Evolutionary conservation across 176 grass and related monocot genomes (phyloP), one percentile per base, ranked within the genome.

Genomic region (Oryza officinalis): DNA sequence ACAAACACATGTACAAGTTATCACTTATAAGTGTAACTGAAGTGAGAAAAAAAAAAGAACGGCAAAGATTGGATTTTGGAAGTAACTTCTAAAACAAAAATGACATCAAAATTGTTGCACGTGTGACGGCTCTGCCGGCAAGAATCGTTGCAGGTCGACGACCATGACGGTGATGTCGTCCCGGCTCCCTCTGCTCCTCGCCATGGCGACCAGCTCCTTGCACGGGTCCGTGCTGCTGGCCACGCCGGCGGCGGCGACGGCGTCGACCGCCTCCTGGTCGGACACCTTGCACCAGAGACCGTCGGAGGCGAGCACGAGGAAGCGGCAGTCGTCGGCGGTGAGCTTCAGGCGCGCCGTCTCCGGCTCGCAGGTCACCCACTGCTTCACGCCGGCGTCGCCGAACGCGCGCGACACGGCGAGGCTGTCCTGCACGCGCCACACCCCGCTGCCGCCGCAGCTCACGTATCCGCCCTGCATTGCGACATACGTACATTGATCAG

Each of bases 271-370:
- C 76, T 97, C 94, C 78, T 97, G 87, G 78, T 82, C 85, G 45
- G 89, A 77, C 2, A 97, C 90, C 86, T 92, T 97, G 47, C 83
- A 80, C 94, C 94, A 97, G 35, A 94, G 86, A 9, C 94, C 94
- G 79, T 97, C 94, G 66, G 92, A 90, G 0, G 94, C 94, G 54
- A 97, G 67, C 25, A 97, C 65, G 63, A 97, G 60, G 77, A 92
- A 91, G 15, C 76, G 32, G 25, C 79, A 84, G 27, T 87, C 92
- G 44, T 46, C 52, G 0, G 65, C 17, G 6, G 88, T 91, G 57
- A 92, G 27, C 10, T 47, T 74, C 20, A 85, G n/a, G 17, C 80
- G 86, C 49, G 8, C 64, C 2, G 85, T 86, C 30, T 87, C 92
- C 15, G 94, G 94, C 54, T 97, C 90, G 41, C 83, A 83, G 46